Conservation (phyloP, 169 alveolate species). For the Eimeria sp. region DNA sequence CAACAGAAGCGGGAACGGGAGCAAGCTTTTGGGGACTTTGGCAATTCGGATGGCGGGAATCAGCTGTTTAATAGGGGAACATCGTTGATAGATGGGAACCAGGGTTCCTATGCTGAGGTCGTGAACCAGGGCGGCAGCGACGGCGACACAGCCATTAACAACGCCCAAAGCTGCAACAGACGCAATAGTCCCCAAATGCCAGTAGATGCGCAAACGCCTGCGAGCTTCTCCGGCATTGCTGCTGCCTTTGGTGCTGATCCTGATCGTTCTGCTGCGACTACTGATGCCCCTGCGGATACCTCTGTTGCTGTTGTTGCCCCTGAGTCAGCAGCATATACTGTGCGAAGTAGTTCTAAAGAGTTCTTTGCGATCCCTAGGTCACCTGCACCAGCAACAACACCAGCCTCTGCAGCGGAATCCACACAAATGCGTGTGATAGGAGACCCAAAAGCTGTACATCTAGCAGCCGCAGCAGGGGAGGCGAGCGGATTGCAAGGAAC, state of each 20-base stretch:
- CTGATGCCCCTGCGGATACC: background rate
- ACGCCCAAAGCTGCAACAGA: background rate
- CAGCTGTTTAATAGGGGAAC: background rate
- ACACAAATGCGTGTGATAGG: background rate
- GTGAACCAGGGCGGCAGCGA: background rate
- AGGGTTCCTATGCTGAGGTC: slow-evolving; percentile 10
- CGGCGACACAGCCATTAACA: background rate
- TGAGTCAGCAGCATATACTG: background rate
- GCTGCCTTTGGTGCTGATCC: slow-evolving; percentile 9
- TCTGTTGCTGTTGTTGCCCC: background rate
- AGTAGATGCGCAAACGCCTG: background rate
- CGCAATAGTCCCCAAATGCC: background rate
- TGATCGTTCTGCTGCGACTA: background rate
- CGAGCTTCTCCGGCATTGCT: background rate
- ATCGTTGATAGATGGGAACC: background rate
- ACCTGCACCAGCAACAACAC: background rate
- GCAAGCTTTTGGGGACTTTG: background rate
- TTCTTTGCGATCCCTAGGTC: background rate
- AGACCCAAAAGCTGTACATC: background rate
- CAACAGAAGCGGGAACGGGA: background rate
- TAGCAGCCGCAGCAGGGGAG: slow-evolving; percentile 37
- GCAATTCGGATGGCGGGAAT: background rate
- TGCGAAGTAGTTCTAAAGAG: background rate
- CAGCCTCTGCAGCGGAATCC: background rate
- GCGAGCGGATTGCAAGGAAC: background rate